Conservation (phyloP, 768 basidiomycete genomes). For the Neoboletus subvelutipes region DNA sequence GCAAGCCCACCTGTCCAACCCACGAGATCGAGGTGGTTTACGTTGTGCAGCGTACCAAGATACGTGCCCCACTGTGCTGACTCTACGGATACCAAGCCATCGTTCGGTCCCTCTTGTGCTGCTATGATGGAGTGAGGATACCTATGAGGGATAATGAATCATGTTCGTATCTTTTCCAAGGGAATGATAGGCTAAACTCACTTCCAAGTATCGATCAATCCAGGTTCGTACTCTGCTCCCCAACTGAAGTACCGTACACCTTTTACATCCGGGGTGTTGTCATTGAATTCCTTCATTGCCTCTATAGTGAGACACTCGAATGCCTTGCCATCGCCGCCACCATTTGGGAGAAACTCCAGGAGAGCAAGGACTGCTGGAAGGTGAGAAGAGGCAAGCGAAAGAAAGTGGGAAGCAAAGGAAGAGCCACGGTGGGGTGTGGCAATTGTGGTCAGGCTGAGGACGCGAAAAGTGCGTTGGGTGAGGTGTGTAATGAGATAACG, state of each 20-base stretch:
- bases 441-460: conserved; percentile 90
- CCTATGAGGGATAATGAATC: conserved; percentile 11
- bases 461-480: conserved; percentile 69
- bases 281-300: conserved; percentile 88
- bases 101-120: conserved; percentile 89
- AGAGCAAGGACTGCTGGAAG: conserved; percentile 71
- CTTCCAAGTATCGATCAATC: conserved; percentile 89
- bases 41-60: conserved; percentile 85
- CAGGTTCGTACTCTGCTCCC: conserved; percentile 90
- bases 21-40: conserved; percentile 90
- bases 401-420: conserved; percentile 88
- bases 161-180: background rate
- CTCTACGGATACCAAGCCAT: conserved; percentile 87
- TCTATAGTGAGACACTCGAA: conserved; percentile 85
- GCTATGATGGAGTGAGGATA: conserved; percentile 80
- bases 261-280: conserved; percentile 73
- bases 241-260: conserved; percentile 91
- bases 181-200: conserved; percentile 15
- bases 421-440: conserved; percentile 95
- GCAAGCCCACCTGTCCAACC: conserved; percentile 69
- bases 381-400: conserved; percentile 63
- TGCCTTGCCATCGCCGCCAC: conserved; percentile 92
- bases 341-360: conserved; percentile 84
- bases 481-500: conserved; percentile 86
- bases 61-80: conserved; percentile 96